Conservation (phyloP, 1,284 basidiomycete genomes). For the Leccinum subatratum region DNA sequence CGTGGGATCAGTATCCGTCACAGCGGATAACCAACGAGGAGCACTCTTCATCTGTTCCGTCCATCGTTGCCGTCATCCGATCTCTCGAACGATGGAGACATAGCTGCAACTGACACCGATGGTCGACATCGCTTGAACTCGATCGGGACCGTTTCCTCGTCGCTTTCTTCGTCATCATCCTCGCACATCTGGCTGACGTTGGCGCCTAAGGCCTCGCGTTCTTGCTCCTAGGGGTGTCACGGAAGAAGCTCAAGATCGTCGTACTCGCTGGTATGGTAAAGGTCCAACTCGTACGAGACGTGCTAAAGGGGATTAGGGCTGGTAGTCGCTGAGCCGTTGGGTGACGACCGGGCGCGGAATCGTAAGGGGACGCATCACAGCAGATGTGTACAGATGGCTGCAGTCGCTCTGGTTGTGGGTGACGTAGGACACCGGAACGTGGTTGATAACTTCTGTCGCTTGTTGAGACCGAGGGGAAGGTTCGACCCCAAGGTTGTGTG, state of each 20-base stretch:
- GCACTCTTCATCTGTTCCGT: slow-evolving; percentile 12
- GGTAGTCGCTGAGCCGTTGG: slow-evolving; percentile 34
- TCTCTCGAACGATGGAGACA: slow-evolving; percentile 28
- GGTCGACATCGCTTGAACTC: slow-evolving; percentile 38
- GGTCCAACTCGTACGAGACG: slow-evolving; percentile 34
- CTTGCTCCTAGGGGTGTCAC: slow-evolving; percentile 26
- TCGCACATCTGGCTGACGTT: slow-evolving; percentile 33
- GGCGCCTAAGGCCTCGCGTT: slow-evolving; percentile 25
- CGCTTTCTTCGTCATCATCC: slow-evolving; percentile 35
- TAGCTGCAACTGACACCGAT: slow-evolving; percentile 30
- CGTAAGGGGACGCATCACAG: slow-evolving; percentile 27
- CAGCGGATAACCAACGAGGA: not conserved
- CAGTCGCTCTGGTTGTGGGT: slow-evolving; percentile 31
- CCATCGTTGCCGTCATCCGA: slow-evolving; percentile 16
- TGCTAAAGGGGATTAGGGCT: slow-evolving; percentile 44
- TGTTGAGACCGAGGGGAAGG: slow-evolving; percentile 35
- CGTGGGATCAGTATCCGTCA: no score
- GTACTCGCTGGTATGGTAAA: slow-evolving; percentile 28
- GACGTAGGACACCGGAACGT: slow-evolving; percentile 23
- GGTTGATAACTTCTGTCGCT: slow-evolving; percentile 26
- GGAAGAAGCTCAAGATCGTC: slow-evolving; percentile 34
- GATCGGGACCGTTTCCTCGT: slow-evolving; percentile 32
- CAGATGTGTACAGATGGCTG: slow-evolving; percentile 21
- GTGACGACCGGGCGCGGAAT: slow-evolving; percentile 26
- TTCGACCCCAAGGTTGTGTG: slow-evolving; percentile 40